Percentiles rank a stretch among this genome's conserved stretches.
These are phyloP conservation scores for Suillus occidentalis DNA, from an alignment of 768 basidiomycete genomes.

Conservation along the genomic window DNA sequence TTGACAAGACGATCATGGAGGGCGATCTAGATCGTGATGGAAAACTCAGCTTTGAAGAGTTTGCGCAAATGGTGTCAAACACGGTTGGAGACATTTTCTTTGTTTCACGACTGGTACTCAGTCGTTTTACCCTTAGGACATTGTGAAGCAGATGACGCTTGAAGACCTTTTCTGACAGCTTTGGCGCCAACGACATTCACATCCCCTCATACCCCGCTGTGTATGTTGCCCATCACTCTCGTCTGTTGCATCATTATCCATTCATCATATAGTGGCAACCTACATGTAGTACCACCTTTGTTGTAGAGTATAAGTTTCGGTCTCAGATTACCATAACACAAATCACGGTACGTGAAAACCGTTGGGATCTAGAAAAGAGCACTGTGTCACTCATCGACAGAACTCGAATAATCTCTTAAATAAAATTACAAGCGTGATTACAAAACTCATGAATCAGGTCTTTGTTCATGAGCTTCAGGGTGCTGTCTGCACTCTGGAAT, in stretches of 20 bases:
- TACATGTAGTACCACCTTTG: constrained; percentile 7
- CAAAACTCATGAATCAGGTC: neutral
- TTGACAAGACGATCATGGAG: constrained; percentile 99
- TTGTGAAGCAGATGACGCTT: constrained; percentile 98
- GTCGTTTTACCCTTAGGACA: constrained; percentile 61
- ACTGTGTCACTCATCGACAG: neutral
- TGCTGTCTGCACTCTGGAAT: neutral
- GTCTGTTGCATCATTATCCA: constrained; percentile 2
- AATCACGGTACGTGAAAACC: neutral
- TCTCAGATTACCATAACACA: neutral
- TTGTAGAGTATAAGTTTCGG: constrained; percentile 1
- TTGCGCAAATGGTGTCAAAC: constrained; percentile 94
- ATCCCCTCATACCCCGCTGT: constrained; percentile 3
- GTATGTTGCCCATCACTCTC: neutral
- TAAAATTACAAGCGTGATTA: neutral
- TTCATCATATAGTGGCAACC: constrained; percentile 5
- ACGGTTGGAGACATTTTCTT: constrained; percentile 55
- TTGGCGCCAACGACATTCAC: neutral
- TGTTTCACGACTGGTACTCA: neutral
- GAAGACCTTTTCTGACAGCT: constrained; percentile 65
- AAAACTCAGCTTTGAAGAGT: constrained; percentile 96
- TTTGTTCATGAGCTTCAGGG: neutral
- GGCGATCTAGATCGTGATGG: constrained; percentile 98
- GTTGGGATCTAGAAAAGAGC: neutral
- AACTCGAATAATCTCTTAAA: neutral